Base-by-base conservation (phyloP, 2,329 filamentous ascomycete genomes). In the Fusarium coffeatum region DNA sequence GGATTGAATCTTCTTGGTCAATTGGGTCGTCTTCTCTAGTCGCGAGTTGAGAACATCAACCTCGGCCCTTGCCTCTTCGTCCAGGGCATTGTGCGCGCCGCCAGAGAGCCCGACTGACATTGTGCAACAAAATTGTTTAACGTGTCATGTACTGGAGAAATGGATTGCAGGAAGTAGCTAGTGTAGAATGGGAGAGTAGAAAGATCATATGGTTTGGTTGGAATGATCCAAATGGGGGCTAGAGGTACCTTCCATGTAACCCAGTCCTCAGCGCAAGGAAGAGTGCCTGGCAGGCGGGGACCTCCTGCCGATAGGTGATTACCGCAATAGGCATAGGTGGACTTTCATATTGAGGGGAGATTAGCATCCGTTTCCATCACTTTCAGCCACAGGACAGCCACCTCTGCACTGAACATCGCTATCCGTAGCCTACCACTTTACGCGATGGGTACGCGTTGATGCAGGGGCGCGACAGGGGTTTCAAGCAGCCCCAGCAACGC, bases 1-100 rank as follows among this genome's bases (percentile, higher is more conserved):
- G 28, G 92, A 91, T 80, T 97, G 92, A 59, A 99, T 98, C 84
- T 97, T 97, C 84, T 96, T 97, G 32, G 94, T 97, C 78, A 98
- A 87, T 77, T 93, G 89, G 64, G 94, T 92, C 73, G 97, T 97
- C 86, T 97, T 98, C 74, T 97, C 93, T 67, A 98, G 89, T 41
- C 89, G 85, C 56, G 89, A 91, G 73, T 90, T 91, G 49, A 92
- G 83, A 30, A 92, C 89, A 71, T 92, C 89, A 57, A 92, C 89
- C 78, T 92, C 89, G 47, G 89, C 89, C 60, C 88, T 84, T 46
- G 89, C 88, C 80, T 92, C 89, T 77, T 92, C 89, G 74, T 92
- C 89, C 54, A 86, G 82, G 32, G 86, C 84, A 46, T 77, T 77
- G 75, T 86, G 84, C 57, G 83, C 82, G 67, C 78, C 79, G 56